Evolutionary conservation across 2,329 filamentous ascomycete genomes (phyloP).

Genomic region (Colletotrichum kahawae): DNA sequence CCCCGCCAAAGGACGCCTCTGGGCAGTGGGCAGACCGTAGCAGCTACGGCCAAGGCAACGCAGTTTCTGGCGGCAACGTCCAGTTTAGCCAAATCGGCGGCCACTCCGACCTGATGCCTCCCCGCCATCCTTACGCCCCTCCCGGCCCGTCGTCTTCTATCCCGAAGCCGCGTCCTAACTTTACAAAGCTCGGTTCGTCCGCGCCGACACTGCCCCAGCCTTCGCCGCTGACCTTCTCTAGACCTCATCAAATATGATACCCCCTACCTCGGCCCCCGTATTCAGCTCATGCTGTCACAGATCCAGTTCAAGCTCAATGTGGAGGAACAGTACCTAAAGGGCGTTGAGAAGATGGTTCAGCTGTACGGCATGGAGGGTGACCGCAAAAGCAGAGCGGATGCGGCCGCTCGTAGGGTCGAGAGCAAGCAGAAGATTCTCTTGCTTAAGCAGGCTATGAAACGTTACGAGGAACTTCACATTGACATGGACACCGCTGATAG

Average conservation of each 20-base stretch:
- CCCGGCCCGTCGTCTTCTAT: slow-evolving; percentile 70
- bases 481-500: slow-evolving; percentile 83
- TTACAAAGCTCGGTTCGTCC: slow-evolving; percentile 87
- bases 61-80: slow-evolving; percentile 66
- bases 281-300: slow-evolving; percentile 98
- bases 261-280: slow-evolving; percentile 91
- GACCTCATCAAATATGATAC: slow-evolving; percentile 99
- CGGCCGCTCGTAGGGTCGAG: slow-evolving; percentile 86
- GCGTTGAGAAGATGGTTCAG: slow-evolving; percentile 99
- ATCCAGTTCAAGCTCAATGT: slow-evolving; percentile 99
- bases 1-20: slow-evolving; percentile 75
- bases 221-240: slow-evolving; percentile 39
- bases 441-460: slow-evolving; percentile 91
- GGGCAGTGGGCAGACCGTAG: slow-evolving; percentile 24
- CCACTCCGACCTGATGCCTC: slow-evolving; percentile 78
- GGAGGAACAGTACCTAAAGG: slow-evolving; percentile 98
- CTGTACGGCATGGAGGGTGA: slow-evolving; percentile 98
- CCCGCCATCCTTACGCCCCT: slow-evolving; percentile 78
- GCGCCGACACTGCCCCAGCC: not conserved
- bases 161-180: slow-evolving; percentile 84
- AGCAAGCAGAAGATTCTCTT: slow-evolving; percentile 98
- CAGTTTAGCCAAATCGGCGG: slow-evolving; percentile 65
- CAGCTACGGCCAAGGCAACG: slow-evolving; percentile 49
- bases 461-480: slow-evolving; percentile 97
- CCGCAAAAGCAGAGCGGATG: slow-evolving; percentile 92